Conservation (phyloP, 2,329 filamentous ascomycete species). For the Pseudocercospora pini-densiflorae region DNA sequence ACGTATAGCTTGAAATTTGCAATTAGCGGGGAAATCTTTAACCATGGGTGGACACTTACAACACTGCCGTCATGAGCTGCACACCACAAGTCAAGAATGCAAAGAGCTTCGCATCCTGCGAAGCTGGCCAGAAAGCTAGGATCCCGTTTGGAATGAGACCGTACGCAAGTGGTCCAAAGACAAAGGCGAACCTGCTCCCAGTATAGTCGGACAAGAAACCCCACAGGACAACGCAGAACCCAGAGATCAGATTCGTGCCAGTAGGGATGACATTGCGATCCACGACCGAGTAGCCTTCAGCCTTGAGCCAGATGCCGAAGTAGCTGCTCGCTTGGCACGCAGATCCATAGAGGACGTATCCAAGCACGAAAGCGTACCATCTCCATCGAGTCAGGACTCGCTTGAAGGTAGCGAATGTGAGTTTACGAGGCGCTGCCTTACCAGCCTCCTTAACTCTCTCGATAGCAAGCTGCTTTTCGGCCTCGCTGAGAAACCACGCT, state of each 20-base stretch:
- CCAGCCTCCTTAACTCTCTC: constrained; percentile 17
- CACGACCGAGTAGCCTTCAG: constrained; percentile 16
- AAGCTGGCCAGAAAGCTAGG: constrained; percentile 16
- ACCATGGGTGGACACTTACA: not conserved
- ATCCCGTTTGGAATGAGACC: constrained; percentile 11
- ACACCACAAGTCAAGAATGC: constrained; percentile 15
- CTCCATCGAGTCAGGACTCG: constrained; percentile 21
- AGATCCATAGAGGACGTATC: constrained; percentile 10
- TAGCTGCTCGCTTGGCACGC: constrained; percentile 11
- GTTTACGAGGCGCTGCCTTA: constrained; percentile 11
- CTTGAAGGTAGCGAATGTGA: constrained; percentile 17
- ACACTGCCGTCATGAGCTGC: constrained; percentile 14
- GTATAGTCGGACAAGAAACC: constrained; percentile 18
- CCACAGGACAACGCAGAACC: constrained; percentile 17
- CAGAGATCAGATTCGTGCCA: constrained; percentile 10
- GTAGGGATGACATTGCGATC: constrained; percentile 11
- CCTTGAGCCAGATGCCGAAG: constrained; percentile 15
- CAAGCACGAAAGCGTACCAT: constrained; percentile 25
- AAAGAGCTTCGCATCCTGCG: constrained; percentile 7
- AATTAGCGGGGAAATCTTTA: not conserved
- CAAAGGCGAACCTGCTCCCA: constrained; percentile 16
- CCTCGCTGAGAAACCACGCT: constrained; percentile 15
- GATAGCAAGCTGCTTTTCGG: constrained; percentile 16
- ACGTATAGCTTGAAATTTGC: constrained; percentile 7
- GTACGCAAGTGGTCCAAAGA: constrained; percentile 10